Evolutionary conservation across 805 yeast genomes (phyloP), one percentile per base, ranked within the genome.

Genomic region (Nakazawaea ernobii): DNA sequence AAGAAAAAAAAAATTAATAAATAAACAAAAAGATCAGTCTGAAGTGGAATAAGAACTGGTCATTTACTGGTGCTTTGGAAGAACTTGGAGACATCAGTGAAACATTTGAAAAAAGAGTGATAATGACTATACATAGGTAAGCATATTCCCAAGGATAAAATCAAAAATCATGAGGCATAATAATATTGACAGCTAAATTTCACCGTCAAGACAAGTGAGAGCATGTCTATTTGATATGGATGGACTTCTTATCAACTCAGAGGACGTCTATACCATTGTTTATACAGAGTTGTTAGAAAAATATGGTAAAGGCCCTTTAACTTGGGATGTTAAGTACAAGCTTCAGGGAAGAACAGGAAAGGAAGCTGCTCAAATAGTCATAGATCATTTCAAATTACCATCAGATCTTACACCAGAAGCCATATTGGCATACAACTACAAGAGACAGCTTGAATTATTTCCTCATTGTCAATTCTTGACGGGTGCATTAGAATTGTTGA

Each of bases 301-400:
- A 46, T 84, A 79, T 59, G 87, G 85, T 8, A 86, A 83, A 59
- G 95, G 95, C 0, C 84, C 86, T 2, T 73, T 86, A 53, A 84
- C 94, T 0, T 92, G 98, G 97, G 95, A 87, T 53, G 77, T 91
- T 43, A 94, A 94, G 65, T 73, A 89, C 52, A 75, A 84, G 53
- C 67, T 94, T 27, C 98, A 94, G 68, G 99, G 99, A 0, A 72
- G 88, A 39, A 97, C 98, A 1, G 97, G 96, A 0, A 75, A 81
- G 1, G 84, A 76, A 35, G 87, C 96, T 6, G 73, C 83, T 13
- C 72, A 73, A 45, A 69, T 75, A 35, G 74, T 91, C 42, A 72
- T 94, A 43, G 80, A 84, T 38, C 78, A 82, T 57, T 84, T 87
- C 56, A 74, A 78, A 7, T 64, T 92, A 41, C 85, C 88, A 2